A percentile compares a stretch with the other conserved stretches of the same genome.
phyloP scores from a whole-genome alignment of 1,284 basidiomycete genomes.

The Entoloma clypeatum region DNA sequence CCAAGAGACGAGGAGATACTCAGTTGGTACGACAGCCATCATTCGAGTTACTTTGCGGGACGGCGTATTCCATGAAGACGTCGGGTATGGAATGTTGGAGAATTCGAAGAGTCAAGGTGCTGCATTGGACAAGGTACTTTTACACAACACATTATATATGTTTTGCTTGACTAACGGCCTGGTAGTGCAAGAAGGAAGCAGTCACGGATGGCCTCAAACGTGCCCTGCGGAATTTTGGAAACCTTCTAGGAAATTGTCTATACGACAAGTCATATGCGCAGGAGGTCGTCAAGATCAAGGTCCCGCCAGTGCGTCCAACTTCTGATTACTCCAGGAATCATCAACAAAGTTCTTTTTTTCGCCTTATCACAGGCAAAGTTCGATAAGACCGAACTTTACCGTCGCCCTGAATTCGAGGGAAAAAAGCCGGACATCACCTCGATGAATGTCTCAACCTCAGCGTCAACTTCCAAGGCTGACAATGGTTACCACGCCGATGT shows the following conservation, averaged over 20 bases:
- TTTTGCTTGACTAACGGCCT: conserved; percentile 4
- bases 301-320: conserved; percentile 67
- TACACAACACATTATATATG: neutral
- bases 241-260: conserved; percentile 91
- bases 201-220: conserved; percentile 94
- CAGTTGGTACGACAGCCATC: conserved; percentile 80
- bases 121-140: conserved; percentile 86
- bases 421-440: conserved; percentile 14
- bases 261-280: conserved; percentile 90
- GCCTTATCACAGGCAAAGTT: conserved; percentile 63
- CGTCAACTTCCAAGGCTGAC: conserved; percentile 14
- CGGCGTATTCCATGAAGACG: conserved; percentile 89
- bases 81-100: conserved; percentile 87
- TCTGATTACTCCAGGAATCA: neutral
- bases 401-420: conserved; percentile 72
- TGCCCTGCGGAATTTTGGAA: conserved; percentile 89
- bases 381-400: conserved; percentile 68
- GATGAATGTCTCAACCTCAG: conserved; percentile 14
- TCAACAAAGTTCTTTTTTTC: conserved; percentile 5
- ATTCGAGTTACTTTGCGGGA: conserved; percentile 86
- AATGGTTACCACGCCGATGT: conserved; percentile 7
- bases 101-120: conserved; percentile 82
- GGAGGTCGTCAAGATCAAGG: conserved; percentile 84
- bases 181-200: conserved; percentile 94
- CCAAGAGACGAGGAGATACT: conserved; percentile 65